A percentile compares a stretch with the other conserved stretches of the same genome.
These are phyloP conservation scores for Gleditsia sinensis DNA, from an alignment of 306 rosid species.

Conservation along the genomic window DNA sequence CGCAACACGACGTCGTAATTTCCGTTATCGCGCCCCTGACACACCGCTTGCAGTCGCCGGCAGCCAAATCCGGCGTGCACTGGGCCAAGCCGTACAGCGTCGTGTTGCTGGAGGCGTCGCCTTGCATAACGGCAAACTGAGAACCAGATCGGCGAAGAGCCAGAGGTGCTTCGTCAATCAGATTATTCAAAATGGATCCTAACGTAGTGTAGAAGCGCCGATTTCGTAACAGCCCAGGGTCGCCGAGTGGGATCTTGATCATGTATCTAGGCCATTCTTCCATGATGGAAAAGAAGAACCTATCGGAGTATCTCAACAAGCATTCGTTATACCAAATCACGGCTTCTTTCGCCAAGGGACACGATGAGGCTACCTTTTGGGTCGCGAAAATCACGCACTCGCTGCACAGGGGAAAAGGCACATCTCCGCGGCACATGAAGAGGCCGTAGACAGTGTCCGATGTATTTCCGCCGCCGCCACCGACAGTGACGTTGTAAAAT, in stretches of 20 bases:
- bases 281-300: conserved; percentile 34
- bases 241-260: conserved; percentile 44
- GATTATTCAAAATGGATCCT: conserved; percentile 24
- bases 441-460: conserved; percentile 41
- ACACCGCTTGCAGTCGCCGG: conserved; percentile 37
- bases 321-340: conserved; percentile 57
- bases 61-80: conserved; percentile 50
- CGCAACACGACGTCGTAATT: conserved; percentile 40
- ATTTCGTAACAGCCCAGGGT: conserved; percentile 35
- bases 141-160: conserved; percentile 8
- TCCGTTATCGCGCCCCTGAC: conserved; percentile 32
- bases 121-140: conserved; percentile 37
- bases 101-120: conserved; percentile 3
- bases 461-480: not conserved
- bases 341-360: conserved; percentile 37
- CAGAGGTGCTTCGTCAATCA: conserved; percentile 30
- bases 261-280: conserved; percentile 39
- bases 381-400: conserved; percentile 49
- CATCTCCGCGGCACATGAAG: conserved; percentile 53
- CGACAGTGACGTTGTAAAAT: conserved; percentile 47
- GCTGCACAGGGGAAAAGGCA: conserved; percentile 40
- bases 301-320: conserved; percentile 39
- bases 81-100: conserved; percentile 49
- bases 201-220: conserved; percentile 31
- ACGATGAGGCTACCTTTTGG: conserved; percentile 8